Evolutionary conservation across 495 filamentous ascomycete genomes (phyloP).

Genomic region (Neohortaea acidophila): DNA sequence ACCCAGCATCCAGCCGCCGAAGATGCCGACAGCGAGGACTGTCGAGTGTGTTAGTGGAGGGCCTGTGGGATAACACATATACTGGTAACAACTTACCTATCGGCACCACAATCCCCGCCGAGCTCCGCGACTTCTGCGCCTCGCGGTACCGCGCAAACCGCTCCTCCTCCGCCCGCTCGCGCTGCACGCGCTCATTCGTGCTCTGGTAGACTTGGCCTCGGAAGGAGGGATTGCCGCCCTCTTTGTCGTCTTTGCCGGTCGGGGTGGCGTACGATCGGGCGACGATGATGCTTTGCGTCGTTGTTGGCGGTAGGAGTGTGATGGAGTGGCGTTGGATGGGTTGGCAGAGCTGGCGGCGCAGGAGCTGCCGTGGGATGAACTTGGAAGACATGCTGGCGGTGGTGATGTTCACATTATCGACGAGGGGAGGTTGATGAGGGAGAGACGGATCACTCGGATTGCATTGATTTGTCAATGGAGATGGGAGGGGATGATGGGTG

Average conservation of each 20-base stretch:
- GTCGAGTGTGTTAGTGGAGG: slow-evolving; percentile 21
- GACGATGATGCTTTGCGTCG: not conserved
- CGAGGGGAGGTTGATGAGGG: too few species aligned
- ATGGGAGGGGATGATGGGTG: too few species aligned
- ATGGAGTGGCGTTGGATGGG: not conserved
- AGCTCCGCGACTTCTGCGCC: slow-evolving; percentile 27
- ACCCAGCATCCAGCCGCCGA: slow-evolving; percentile 57
- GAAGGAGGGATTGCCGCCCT: too few species aligned
- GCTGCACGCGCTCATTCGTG: slow-evolving; percentile 55
- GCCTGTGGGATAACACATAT: not conserved
- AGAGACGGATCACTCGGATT: too few species aligned
- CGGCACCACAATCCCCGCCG: slow-evolving; percentile 4
- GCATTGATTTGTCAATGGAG: too few species aligned
- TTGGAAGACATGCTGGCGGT: not conserved
- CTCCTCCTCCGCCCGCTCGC: slow-evolving; percentile 56
- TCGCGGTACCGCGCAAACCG: slow-evolving; percentile 43
- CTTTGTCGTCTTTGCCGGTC: slow-evolving; percentile 11
- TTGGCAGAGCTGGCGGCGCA: not conserved
- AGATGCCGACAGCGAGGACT: slow-evolving; percentile 41
- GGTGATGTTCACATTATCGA: too few species aligned
- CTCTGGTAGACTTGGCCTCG: slow-evolving; percentile 78
- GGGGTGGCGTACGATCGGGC: slow-evolving; percentile 10
- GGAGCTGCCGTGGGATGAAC: not conserved
- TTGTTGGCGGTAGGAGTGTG: not conserved
- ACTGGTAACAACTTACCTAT: slow-evolving; percentile 6